A percentile compares a stretch with the other conserved stretches of the same genome.
Conservation (phyloP, 345 rosid genomes). For the Orychophragmus violaceus region DNA sequence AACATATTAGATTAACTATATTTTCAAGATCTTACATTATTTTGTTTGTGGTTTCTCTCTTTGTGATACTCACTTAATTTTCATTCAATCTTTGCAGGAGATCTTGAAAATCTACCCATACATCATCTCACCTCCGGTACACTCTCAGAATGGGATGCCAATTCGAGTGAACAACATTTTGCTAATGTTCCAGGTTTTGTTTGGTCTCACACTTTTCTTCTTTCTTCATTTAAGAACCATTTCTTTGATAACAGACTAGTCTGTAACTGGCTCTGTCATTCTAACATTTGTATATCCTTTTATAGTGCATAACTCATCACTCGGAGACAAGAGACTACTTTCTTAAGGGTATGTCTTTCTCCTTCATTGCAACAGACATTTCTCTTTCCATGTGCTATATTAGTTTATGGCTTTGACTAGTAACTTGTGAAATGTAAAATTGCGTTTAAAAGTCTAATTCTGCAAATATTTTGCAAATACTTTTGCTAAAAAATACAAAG, state of each 20-base stretch:
- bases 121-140: conserved; percentile 11
- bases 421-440: too few species aligned
- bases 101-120: conserved; percentile 21
- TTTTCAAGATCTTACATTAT: background rate
- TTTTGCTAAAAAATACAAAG: too few species aligned
- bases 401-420: too few species aligned
- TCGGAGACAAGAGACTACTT: conserved; percentile 39
- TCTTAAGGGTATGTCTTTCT: conserved; percentile 41
- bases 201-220: conserved; percentile 4
- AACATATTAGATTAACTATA: too few species aligned
- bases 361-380: background rate
- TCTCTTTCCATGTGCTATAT: background rate
- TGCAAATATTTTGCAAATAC: too few species aligned
- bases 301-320: conserved; percentile 43
- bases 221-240: background rate
- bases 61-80: background rate
- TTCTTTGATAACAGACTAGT: background rate
- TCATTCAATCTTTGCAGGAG: conserved; percentile 35
- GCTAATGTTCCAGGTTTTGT: conserved; percentile 45
- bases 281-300: background rate
- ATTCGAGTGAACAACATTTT: conserved; percentile 38
- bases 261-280: background rate
- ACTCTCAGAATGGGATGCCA: background rate
- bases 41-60: too few species aligned
- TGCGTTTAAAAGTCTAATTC: too few species aligned